These are phyloP conservation scores for Wallacemonas collosoma DNA, from an alignment of 208 protist species.

Conservation along the genomic window DNA sequence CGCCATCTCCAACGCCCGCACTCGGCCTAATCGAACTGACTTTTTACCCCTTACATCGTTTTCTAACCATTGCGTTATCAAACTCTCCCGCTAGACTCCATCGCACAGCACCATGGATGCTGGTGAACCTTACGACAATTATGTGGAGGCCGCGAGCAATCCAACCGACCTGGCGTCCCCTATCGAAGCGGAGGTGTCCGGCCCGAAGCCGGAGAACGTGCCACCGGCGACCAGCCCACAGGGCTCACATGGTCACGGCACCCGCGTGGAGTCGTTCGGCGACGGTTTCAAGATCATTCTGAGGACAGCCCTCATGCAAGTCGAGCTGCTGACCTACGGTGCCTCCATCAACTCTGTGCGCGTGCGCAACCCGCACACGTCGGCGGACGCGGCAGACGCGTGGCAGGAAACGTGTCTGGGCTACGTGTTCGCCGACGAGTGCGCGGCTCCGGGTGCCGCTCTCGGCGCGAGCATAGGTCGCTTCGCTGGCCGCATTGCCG, in stretches of 20 bases:
- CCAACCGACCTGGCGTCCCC: conserved; percentile 8
- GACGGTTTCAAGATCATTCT: conserved; percentile 57
- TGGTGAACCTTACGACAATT: neutral
- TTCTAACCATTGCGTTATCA: too few relatives aligned
- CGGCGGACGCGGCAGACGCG: conserved; percentile 21
- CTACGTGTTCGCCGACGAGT: conserved; percentile 46
- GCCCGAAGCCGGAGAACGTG: conserved; percentile 14
- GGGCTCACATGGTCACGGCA: conserved; percentile 14
- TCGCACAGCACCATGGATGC: too few relatives aligned
- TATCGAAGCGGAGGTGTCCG: conserved; percentile 18
- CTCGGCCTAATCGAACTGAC: too few relatives aligned
- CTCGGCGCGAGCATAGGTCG: conserved; percentile 50
- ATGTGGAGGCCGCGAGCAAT: neutral
- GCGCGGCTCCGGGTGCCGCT: conserved; percentile 22
- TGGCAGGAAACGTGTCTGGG: conserved; percentile 66
- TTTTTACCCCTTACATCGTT: too few relatives aligned
- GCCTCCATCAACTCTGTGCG: conserved; percentile 68
- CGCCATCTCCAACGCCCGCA: too few relatives aligned
- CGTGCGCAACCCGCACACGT: conserved; percentile 43
- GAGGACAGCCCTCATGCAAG: conserved; percentile 43
- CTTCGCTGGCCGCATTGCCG: conserved; percentile 67
- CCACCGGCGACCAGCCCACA: conserved; percentile 12
- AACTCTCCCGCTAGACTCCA: too few relatives aligned
- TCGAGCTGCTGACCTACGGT: conserved; percentile 66
- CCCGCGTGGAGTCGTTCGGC: conserved; percentile 61